phyloP scores from a whole-genome alignment of 2,329 filamentous ascomycete species.

The Colletotrichum tamarilloi region DNA sequence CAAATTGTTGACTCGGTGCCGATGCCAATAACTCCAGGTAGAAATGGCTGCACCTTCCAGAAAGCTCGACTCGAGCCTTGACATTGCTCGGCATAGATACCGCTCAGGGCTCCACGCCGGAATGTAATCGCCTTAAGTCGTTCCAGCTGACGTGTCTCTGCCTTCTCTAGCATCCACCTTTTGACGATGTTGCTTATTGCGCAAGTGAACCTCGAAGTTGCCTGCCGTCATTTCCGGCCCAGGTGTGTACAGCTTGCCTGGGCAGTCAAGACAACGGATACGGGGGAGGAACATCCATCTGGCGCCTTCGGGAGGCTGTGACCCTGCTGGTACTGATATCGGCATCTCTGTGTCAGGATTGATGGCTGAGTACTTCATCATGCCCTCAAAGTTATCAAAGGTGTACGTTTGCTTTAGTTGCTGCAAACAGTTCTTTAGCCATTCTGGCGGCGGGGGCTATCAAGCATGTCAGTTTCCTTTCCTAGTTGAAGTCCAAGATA shows the following conservation, averaged over 20 bases:
- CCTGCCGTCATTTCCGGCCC: conserved; percentile 85
- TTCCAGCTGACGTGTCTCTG: conserved; percentile 36
- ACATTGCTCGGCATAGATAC: neutral
- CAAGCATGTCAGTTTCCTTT: conserved; percentile 15
- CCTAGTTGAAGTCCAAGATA: too few relatives aligned
- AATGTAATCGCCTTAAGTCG: neutral
- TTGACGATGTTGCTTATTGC: conserved; percentile 83
- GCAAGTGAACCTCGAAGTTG: conserved; percentile 94
- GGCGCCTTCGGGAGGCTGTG: conserved; percentile 69
- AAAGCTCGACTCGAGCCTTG: neutral
- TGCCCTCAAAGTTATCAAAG: conserved; percentile 85
- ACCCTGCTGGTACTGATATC: conserved; percentile 61
- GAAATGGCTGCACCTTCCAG: neutral
- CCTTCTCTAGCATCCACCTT: conserved; percentile 61
- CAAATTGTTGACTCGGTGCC: neutral
- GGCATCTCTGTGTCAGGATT: conserved; percentile 77
- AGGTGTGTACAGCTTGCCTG: conserved; percentile 92
- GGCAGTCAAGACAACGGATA: conserved; percentile 92
- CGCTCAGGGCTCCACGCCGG: neutral
- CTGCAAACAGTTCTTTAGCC: conserved; percentile 82
- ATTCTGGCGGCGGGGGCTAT: conserved; percentile 86
- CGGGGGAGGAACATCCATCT: conserved; percentile 88
- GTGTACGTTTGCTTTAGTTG: conserved; percentile 78
- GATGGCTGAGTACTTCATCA: conserved; percentile 90
- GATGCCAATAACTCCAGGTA: neutral